Evolutionary conservation across 1,284 basidiomycete species (phyloP).

Genomic region (Blastosporella zonata): DNA sequence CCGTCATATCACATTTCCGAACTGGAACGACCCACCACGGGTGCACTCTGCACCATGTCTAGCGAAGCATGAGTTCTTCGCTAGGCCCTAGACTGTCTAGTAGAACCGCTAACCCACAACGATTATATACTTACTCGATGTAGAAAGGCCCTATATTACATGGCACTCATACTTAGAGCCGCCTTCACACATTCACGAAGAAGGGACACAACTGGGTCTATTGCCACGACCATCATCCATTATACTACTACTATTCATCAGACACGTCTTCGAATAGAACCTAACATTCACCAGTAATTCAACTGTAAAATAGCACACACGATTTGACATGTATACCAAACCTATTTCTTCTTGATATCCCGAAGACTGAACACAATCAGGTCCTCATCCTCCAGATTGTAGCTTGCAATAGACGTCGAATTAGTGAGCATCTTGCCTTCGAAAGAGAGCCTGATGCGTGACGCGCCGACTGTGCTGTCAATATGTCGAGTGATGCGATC

Average conservation of each 20-base stretch:
- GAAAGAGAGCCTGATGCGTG: slow-evolving; percentile 76
- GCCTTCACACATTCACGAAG: too few species aligned
- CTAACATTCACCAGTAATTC: too few species aligned
- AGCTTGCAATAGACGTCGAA: slow-evolving; percentile 75
- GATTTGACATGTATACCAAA: neutral
- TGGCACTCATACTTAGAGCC: too few species aligned
- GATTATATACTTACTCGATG: too few species aligned
- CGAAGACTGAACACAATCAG: slow-evolving; percentile 71
- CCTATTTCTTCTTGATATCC: slow-evolving; percentile 72
- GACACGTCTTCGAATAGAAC: too few species aligned
- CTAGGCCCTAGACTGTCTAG: neutral
- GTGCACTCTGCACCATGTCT: slow-evolving; percentile 18
- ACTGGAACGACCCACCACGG: slow-evolving; percentile 5
- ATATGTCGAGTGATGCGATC: slow-evolving; percentile 80
- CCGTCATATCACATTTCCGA: slow-evolving; percentile 2
- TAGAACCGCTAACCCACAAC: too few species aligned
- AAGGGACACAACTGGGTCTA: too few species aligned
- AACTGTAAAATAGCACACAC: too few species aligned
- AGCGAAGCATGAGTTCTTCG: slow-evolving; percentile 6
- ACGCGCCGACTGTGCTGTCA: slow-evolving; percentile 73
- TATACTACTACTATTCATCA: too few species aligned
- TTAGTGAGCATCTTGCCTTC: slow-evolving; percentile 84
- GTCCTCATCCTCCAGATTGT: slow-evolving; percentile 91
- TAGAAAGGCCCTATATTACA: too few species aligned
- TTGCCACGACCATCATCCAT: neutral